phyloP scores from a whole-genome alignment of 345 rosid species.

The Hibiscus tridactylites region DNA sequence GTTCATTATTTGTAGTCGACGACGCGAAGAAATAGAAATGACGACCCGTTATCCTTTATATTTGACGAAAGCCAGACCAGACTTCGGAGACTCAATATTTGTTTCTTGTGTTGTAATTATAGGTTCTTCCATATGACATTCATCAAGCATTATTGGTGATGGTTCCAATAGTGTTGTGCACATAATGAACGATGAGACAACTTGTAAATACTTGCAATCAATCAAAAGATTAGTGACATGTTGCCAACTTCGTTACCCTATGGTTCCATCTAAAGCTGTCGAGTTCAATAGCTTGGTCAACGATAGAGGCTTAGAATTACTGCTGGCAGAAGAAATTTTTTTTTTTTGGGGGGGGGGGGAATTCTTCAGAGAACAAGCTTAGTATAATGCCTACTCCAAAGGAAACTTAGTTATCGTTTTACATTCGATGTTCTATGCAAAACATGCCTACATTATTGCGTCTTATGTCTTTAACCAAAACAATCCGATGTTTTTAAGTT shows the following conservation, averaged over 20 bases:
- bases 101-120: slow-evolving; percentile 5
- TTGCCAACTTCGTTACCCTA: slow-evolving; percentile 88
- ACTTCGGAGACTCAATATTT: background rate
- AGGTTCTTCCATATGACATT: slow-evolving; percentile 76
- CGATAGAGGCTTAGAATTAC: slow-evolving; percentile 82
- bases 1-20: background rate
- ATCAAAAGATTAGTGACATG: slow-evolving; percentile 92
- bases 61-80: background rate
- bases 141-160: too few species aligned
- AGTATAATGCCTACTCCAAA: slow-evolving; percentile 62
- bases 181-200: slow-evolving; percentile 97
- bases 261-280: slow-evolving; percentile 87
- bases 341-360: slow-evolving; percentile 8
- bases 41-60: background rate
- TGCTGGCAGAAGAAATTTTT: slow-evolving; percentile 66
- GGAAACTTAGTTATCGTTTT: slow-evolving; percentile 31
- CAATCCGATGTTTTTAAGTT: background rate
- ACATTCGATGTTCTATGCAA: background rate
- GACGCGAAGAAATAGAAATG: background rate
- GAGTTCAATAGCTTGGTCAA: slow-evolving; percentile 98
- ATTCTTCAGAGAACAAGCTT: slow-evolving; percentile 50
- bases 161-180: slow-evolving; percentile 97
- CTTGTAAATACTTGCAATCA: slow-evolving; percentile 91
- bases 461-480: background rate
- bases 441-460: background rate